Evolutionary conservation across 768 basidiomycete species (phyloP).

Genomic region (Auricularia sp.): DNA sequence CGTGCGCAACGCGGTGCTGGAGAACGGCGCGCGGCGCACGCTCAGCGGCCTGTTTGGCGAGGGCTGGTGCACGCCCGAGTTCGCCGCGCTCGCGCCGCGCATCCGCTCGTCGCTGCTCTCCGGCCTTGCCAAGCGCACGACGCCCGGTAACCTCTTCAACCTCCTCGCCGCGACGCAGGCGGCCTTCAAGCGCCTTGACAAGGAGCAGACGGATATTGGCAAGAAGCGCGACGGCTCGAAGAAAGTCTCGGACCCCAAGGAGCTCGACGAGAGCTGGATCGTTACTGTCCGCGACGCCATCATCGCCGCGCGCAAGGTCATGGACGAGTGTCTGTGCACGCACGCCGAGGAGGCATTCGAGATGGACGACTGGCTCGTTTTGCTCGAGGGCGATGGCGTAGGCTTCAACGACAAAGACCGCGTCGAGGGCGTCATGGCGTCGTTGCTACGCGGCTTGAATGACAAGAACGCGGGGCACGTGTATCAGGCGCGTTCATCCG

Average conservation of each 20-base stretch:
- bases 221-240: conserved; percentile 2
- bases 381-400: conserved; percentile 64
- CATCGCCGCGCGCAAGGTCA: conserved; percentile 42
- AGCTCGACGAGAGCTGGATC: conserved; percentile 47
- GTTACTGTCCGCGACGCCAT: conserved; percentile 60
- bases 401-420: conserved; percentile 66
- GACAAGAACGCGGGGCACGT: conserved; percentile 54
- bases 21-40: conserved; percentile 60
- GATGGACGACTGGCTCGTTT: conserved; percentile 57
- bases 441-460: conserved; percentile 48
- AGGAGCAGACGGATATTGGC: not conserved
- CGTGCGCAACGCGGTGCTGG: conserved; percentile 61
- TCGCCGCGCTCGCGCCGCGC: conserved; percentile 57
- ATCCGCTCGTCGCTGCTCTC: conserved; percentile 60
- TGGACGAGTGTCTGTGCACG: conserved; percentile 51
- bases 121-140: conserved; percentile 61
- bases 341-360: conserved; percentile 58
- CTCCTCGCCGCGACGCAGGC: conserved; percentile 58
- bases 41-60: conserved; percentile 80
- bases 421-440: conserved; percentile 65
- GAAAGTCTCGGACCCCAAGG: conserved; percentile 48
- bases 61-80: conserved; percentile 78
- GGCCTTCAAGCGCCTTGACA: conserved; percentile 29
- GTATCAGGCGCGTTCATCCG: conserved; percentile 54
- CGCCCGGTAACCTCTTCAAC: conserved; percentile 54